Percentiles rank a stretch among this genome's conserved stretches.
phyloP scores from a whole-genome alignment of 345 rosid genomes.

The Mercurialis annua region DNA sequence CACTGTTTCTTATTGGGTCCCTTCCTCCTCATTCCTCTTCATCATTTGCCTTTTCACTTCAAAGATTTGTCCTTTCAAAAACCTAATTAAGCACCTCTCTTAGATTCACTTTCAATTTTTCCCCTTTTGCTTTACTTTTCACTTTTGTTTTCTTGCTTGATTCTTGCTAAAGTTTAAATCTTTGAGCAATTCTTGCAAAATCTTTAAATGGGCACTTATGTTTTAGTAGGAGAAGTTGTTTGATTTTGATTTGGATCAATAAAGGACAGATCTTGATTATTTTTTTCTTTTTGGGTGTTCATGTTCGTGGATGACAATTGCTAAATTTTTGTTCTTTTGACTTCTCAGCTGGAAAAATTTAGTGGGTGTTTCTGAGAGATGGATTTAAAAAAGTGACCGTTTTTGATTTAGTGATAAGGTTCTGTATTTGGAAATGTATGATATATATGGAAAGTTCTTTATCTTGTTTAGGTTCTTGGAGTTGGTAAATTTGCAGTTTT shows the following conservation, averaged over 20 bases:
- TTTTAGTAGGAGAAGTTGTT: constrained; percentile 17
- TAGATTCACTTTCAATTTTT: constrained; percentile 19
- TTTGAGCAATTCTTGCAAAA: constrained; percentile 27
- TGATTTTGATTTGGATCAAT: constrained; percentile 31
- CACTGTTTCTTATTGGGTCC: constrained; percentile 25
- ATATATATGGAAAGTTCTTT: constrained; percentile 45
- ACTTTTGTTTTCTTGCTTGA: constrained; percentile 19
- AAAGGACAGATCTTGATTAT: constrained; percentile 25
- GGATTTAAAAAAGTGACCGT: constrained; percentile 1
- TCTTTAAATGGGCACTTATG: constrained; percentile 23
- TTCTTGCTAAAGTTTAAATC: constrained; percentile 17
- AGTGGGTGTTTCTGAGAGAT: constrained; percentile 13
- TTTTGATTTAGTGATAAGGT: constrained; percentile 22
- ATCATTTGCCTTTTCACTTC: constrained; percentile 18
- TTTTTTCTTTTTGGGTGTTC: constrained; percentile 15
- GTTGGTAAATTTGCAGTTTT: constrained; percentile 23
- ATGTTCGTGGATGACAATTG: neutral
- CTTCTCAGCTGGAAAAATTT: constrained; percentile 35
- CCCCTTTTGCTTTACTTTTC: constrained; percentile 18
- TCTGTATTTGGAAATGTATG: constrained; percentile 34
- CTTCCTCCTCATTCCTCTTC: neutral
- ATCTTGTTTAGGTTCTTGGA: constrained; percentile 29
- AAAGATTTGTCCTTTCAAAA: constrained; percentile 20
- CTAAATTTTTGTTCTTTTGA: constrained; percentile 18
- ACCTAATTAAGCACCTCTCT: constrained; percentile 9